Evolutionary conservation across 2,329 filamentous ascomycete species (phyloP).

Genomic region (Fusarium sp.): DNA sequence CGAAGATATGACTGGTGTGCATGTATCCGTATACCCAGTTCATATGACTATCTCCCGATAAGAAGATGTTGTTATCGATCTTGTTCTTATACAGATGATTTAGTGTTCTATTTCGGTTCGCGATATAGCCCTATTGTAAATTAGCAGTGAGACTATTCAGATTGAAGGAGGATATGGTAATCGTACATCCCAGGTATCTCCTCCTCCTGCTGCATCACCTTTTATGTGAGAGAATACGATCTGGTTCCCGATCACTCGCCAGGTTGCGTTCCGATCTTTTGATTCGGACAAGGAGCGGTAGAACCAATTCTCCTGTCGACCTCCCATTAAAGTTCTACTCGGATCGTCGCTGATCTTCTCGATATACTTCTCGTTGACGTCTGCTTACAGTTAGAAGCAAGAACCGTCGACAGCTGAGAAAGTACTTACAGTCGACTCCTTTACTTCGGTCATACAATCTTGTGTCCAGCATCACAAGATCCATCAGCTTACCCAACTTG

Average conservation of each 20-base stretch:
- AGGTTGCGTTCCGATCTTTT: background rate
- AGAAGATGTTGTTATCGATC: background rate
- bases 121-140: background rate
- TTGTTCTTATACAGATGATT: background rate
- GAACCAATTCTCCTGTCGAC: background rate
- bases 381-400: background rate
- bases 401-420: rapidly evolving
- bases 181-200: background rate
- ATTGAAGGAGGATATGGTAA: rapidly evolving
- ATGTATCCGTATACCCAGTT: background rate
- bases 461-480: background rate
- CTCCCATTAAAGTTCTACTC: background rate
- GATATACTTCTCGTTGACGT: background rate
- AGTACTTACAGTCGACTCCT: background rate
- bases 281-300: background rate
- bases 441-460: background rate
- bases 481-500: background rate
- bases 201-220: background rate
- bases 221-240: background rate
- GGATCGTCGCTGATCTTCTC: background rate
- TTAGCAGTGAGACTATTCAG: background rate
- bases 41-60: background rate
- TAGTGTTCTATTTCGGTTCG: background rate
- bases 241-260: background rate
- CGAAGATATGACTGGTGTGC: rapidly evolving